These are phyloP conservation scores for Balakata baccata DNA, from an alignment of 345 rosid species.

Conservation along the genomic window DNA sequence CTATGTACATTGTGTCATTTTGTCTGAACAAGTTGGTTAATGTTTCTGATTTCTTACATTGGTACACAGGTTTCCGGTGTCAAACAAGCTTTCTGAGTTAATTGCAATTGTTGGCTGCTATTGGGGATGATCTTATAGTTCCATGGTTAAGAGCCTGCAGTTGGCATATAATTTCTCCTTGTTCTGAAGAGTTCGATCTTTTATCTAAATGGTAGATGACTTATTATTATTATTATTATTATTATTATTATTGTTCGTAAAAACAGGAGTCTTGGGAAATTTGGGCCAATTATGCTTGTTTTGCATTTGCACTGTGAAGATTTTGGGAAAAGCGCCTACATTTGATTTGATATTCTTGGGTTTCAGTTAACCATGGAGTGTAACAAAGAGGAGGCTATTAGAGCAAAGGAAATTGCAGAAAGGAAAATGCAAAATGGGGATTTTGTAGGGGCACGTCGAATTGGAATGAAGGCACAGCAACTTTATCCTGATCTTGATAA, in stretches of 20 bases:
- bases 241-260: too few species aligned
- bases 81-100: not conserved
- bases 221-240: not conserved
- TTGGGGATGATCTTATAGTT: conserved; percentile 5
- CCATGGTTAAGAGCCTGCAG: not conserved
- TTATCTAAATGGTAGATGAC: conserved; percentile 17
- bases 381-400: conserved; percentile 82
- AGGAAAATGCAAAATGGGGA: conserved; percentile 53
- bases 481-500: conserved; percentile 65
- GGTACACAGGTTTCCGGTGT: conserved; percentile 15
- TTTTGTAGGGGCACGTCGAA: conserved; percentile 50
- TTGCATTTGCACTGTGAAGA: conserved; percentile 18
- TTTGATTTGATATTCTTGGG: conserved; percentile 1
- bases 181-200: not conserved
- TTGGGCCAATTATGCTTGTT: conserved; percentile 1
- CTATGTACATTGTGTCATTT: not conserved
- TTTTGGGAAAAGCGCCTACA: conserved; percentile 6
- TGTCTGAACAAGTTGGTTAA: not conserved
- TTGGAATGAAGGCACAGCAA: conserved; percentile 58
- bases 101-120: not conserved
- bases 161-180: not conserved
- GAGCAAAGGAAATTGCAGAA: conserved; percentile 67
- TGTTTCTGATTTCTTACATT: not conserved
- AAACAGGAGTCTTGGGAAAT: not conserved
- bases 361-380: conserved; percentile 53